A percentile compares a stretch with the other conserved stretches of the same genome.
Evolutionary conservation across 1,284 basidiomycete species (phyloP).

Genomic region (Omphalotus olearius): DNA sequence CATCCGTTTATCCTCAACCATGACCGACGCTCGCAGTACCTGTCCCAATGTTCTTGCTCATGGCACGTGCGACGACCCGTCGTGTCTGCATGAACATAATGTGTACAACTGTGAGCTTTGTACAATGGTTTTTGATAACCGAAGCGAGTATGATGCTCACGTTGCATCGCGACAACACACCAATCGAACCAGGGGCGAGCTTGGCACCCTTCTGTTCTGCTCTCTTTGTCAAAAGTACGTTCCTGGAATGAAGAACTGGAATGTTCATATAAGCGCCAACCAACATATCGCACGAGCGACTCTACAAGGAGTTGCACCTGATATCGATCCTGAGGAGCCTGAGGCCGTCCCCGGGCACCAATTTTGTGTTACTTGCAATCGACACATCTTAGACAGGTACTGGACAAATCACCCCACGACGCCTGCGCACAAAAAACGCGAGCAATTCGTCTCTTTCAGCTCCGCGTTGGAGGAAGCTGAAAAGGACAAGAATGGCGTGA

Average conservation of each 20-base stretch:
- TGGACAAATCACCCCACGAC: slow-evolving; percentile 30
- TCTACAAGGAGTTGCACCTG: slow-evolving; percentile 10
- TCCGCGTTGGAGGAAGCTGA: slow-evolving; percentile 26
- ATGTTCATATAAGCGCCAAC: slow-evolving; percentile 5
- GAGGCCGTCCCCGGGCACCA: slow-evolving; percentile 22
- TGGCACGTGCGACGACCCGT: slow-evolving; percentile 28
- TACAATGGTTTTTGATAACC: slow-evolving; percentile 26
- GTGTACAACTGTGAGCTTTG: slow-evolving; percentile 35
- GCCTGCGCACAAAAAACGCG: slow-evolving; percentile 24
- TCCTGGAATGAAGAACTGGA: slow-evolving; percentile 8
- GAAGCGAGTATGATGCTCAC: slow-evolving; percentile 25
- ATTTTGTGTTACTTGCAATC: slow-evolving; percentile 37
- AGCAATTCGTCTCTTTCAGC: slow-evolving; percentile 11
- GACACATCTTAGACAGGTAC: slow-evolving; percentile 22
- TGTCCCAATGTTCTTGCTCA: slow-evolving; percentile 31
- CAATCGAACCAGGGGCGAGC: slow-evolving; percentile 19
- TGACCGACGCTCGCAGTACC: background rate
- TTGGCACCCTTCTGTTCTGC: slow-evolving; percentile 7
- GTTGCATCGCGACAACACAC: slow-evolving; percentile 22
- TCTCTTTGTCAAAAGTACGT: slow-evolving; percentile 10
- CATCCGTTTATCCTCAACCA: too few relatives aligned
- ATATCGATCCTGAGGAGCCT: slow-evolving; percentile 28
- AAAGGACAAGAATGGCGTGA: slow-evolving; percentile 29
- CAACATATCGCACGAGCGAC: slow-evolving; percentile 13
- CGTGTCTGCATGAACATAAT: slow-evolving; percentile 32